These are phyloP conservation scores for Phlegmacium glaucopus DNA, from an alignment of 768 basidiomycete species.

Conservation along the genomic window DNA sequence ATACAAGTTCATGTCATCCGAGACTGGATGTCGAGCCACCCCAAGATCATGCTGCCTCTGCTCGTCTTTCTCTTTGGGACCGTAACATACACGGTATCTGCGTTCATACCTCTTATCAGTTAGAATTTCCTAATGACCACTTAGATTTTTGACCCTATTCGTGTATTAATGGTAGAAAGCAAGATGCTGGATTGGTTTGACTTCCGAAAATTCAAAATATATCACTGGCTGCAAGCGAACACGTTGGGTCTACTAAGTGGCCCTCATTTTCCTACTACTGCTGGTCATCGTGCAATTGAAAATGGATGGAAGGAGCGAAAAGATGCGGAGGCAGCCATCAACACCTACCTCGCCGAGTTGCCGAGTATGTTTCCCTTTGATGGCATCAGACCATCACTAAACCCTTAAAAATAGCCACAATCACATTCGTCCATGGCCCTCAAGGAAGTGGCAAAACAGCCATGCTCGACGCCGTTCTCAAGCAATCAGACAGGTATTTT, in stretches of 20 bases:
- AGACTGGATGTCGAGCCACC: slow-evolving; percentile 85
- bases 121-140: neutral
- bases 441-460: slow-evolving; percentile 77
- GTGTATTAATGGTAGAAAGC: slow-evolving; percentile 76
- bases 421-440: slow-evolving; percentile 79
- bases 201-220: slow-evolving; percentile 61
- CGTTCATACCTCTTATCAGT: neutral
- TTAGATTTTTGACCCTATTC: slow-evolving; percentile 91
- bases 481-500: slow-evolving; percentile 40
- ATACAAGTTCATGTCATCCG: slow-evolving; percentile 64
- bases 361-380: slow-evolving; percentile 49
- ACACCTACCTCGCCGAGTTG: slow-evolving; percentile 70
- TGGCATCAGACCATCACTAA: neutral
- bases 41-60: slow-evolving; percentile 77
- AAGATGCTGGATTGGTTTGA: slow-evolving; percentile 87
- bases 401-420: slow-evolving; percentile 45
- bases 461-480: slow-evolving; percentile 53
- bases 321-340: slow-evolving; percentile 67
- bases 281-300: slow-evolving; percentile 19
- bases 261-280: slow-evolving; percentile 19
- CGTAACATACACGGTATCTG: slow-evolving; percentile 78
- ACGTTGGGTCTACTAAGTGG: slow-evolving; percentile 47
- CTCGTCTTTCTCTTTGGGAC: slow-evolving; percentile 87
- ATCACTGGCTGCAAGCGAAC: slow-evolving; percentile 71
- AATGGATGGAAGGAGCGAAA: slow-evolving; percentile 83